These are phyloP conservation scores for Lantana camara DNA, from an alignment of 257 asterid genomes.

Conservation along the genomic window DNA sequence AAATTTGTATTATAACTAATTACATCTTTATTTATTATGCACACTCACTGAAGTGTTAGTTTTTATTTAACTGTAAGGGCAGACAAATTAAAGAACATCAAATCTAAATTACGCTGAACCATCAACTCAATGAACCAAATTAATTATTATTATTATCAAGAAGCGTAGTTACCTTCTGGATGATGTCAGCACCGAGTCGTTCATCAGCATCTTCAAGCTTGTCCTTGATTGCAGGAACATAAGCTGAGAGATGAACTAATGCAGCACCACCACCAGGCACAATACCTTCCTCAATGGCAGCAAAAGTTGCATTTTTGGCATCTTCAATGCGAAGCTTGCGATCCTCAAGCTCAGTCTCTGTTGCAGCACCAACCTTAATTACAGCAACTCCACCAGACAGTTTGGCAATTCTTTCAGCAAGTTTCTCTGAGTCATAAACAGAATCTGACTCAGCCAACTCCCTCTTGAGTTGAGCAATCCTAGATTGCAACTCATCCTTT, in stretches of 20 bases:
- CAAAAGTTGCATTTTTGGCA: slow-evolving; percentile 98
- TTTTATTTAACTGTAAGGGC: no score
- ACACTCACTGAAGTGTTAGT: no score
- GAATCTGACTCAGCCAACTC: slow-evolving; percentile 83
- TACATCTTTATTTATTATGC: no score
- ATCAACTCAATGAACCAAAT: background rate
- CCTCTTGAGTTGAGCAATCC: slow-evolving; percentile 84
- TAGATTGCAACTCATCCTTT: slow-evolving; percentile 89
- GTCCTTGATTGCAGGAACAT: slow-evolving; percentile 85
- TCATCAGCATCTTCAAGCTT: slow-evolving; percentile 80
- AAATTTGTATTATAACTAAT: no score
- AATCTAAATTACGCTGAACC: background rate
- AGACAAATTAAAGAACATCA: no score
- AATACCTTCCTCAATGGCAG: slow-evolving; percentile 98
- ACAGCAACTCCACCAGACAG: slow-evolving; percentile 98
- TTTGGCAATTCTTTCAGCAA: slow-evolving; percentile 96
- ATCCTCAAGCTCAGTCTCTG: slow-evolving; percentile 97
- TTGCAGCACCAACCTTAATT: slow-evolving; percentile 97
- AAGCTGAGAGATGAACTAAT: slow-evolving; percentile 73
- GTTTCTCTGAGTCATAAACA: slow-evolving; percentile 81
- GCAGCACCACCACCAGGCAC: slow-evolving; percentile 99
- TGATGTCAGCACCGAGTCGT: slow-evolving; percentile 89
- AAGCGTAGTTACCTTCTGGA: slow-evolving; percentile 67
- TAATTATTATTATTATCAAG: background rate
- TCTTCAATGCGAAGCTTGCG: slow-evolving; percentile 92